Conservation (phyloP, 2,329 filamentous ascomycete species). For the Aspergillus japonicus region DNA sequence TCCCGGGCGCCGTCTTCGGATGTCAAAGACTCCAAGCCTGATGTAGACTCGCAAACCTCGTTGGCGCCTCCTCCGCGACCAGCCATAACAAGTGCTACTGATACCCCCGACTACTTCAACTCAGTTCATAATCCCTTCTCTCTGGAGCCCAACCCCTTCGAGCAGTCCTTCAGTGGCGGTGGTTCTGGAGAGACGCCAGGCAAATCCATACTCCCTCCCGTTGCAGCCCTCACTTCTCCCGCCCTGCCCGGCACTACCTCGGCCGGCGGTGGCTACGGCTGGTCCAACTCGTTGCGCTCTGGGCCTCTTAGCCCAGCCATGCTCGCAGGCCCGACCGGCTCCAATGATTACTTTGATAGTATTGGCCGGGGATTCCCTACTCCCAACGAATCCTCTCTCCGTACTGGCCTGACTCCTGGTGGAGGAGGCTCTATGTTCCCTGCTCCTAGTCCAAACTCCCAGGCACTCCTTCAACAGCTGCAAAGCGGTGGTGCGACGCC, state of each 20-base stretch:
- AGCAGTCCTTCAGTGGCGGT: slow-evolving; percentile 75
- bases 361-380: slow-evolving; percentile 85
- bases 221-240: slow-evolving; percentile 87
- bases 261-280: slow-evolving; percentile 68
- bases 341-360: slow-evolving; percentile 86
- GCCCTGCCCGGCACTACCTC: slow-evolving; percentile 74
- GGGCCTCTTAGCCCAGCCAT: slow-evolving; percentile 96
- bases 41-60: slow-evolving; percentile 62
- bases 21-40: slow-evolving; percentile 36
- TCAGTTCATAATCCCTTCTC: slow-evolving; percentile 55
- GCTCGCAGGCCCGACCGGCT: slow-evolving; percentile 74
- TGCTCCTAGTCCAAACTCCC: slow-evolving; percentile 80
- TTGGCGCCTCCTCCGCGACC: slow-evolving; percentile 69
- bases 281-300: slow-evolving; percentile 83
- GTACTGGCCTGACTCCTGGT: slow-evolving; percentile 88
- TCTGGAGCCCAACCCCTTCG: slow-evolving; percentile 90
- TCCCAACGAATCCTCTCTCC: slow-evolving; percentile 90
- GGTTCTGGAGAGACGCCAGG: slow-evolving; percentile 71
- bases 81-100: slow-evolving; percentile 50
- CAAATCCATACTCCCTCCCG: slow-evolving; percentile 77
- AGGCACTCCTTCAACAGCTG: slow-evolving; percentile 75
- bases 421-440: slow-evolving; percentile 98
- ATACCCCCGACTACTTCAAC: slow-evolving; percentile 69
- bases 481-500: slow-evolving; percentile 83
- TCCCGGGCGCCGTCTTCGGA: slow-evolving; percentile 34